phyloP scores from a whole-genome alignment of 352 stramenopile species.

The Globisporangium splendens region DNA sequence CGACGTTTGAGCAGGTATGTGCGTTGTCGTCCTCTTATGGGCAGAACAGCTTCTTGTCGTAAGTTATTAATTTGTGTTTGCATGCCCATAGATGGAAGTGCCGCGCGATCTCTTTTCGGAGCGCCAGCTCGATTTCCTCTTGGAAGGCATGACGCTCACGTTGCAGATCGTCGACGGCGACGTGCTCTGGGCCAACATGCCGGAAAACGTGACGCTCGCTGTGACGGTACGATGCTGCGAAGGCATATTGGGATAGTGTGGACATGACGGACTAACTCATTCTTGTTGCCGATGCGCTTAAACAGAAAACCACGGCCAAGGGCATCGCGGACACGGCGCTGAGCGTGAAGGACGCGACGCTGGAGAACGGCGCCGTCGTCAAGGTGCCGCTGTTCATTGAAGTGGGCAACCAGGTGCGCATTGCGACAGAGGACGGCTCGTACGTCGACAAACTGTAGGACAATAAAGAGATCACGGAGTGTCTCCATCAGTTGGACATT shows the following conservation, averaged over 20 bases:
- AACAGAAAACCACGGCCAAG: constrained; percentile 73
- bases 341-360: constrained; percentile 79
- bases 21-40: not conserved
- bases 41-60: not conserved
- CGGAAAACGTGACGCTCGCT: constrained; percentile 68
- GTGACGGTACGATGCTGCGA: constrained; percentile 38
- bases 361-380: constrained; percentile 73
- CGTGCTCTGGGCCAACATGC: constrained; percentile 85
- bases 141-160: constrained; percentile 76
- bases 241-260: too few relatives aligned
- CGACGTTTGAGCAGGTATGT: constrained; percentile 73
- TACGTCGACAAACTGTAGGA: constrained; percentile 76
- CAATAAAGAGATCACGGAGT: not conserved
- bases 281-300: not conserved
- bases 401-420: constrained; percentile 67
- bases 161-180: constrained; percentile 85
- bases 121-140: constrained; percentile 72
- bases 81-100: constrained; percentile 63
- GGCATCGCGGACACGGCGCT: constrained; percentile 69
- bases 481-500: too few relatives aligned
- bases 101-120: constrained; percentile 61
- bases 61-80: not conserved
- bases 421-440: constrained; percentile 67
- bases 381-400: constrained; percentile 86
- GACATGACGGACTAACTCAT: too few relatives aligned